These are phyloP conservation scores for Bacidia rubella DNA, from an alignment of 495 filamentous ascomycete species.

Conservation along the genomic window DNA sequence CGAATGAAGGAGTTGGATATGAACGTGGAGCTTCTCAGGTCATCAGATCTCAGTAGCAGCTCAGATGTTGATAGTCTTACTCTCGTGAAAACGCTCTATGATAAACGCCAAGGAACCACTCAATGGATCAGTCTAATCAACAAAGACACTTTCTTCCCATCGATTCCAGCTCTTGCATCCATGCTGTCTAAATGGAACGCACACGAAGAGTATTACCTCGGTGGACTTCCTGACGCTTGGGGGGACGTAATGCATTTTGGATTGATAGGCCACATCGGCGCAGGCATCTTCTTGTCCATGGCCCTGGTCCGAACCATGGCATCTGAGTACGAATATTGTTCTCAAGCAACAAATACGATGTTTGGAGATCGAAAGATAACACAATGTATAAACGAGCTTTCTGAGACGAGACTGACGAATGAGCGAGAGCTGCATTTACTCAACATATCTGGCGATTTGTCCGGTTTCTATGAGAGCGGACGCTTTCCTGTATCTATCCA, in stretches of 20 bases:
- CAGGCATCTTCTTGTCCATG: constrained; percentile 50
- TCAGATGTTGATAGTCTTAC: constrained; percentile 53
- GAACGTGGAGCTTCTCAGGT: constrained; percentile 36
- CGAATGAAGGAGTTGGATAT: constrained; percentile 38
- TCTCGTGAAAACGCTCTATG: constrained; percentile 42
- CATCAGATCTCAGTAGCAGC: constrained; percentile 32
- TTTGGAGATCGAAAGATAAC: constrained; percentile 48
- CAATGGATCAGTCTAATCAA: constrained; percentile 54
- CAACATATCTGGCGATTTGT: constrained; percentile 45
- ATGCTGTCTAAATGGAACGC: constrained; percentile 43
- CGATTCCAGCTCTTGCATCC: constrained; percentile 37
- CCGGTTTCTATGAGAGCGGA: constrained; percentile 51
- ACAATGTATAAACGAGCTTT: constrained; percentile 47
- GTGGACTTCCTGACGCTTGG: constrained; percentile 50
- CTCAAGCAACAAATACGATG: constrained; percentile 32
- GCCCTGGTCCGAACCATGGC: constrained; percentile 43
- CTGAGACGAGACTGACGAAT: constrained; percentile 40
- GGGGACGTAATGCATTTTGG: constrained; percentile 45
- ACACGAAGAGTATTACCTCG: constrained; percentile 41
- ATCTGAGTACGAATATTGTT: constrained; percentile 40
- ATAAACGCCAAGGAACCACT: constrained; percentile 36
- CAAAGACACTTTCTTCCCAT: constrained; percentile 64
- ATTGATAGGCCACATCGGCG: constrained; percentile 55
- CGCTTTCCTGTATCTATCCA: constrained; percentile 44
- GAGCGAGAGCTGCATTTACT: constrained; percentile 49